Evolutionary conservation across 169 alveolate genomes (phyloP).

Genomic region (Perkinsus olseni): DNA sequence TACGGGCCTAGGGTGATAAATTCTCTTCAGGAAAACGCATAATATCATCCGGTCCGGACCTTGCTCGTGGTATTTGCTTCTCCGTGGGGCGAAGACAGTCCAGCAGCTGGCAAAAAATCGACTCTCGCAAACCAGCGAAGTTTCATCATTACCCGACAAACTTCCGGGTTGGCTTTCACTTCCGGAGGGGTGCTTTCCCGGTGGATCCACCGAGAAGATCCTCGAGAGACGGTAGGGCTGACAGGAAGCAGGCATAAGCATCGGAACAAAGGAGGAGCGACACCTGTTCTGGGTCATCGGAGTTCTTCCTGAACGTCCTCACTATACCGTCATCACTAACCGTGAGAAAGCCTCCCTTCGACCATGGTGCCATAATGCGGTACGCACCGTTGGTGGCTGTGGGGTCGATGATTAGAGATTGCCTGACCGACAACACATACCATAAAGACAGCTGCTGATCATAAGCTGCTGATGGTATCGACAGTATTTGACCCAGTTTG

Average conservation of each 20-base stretch:
- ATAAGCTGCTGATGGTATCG: too few relatives aligned
- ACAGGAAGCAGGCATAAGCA: not conserved
- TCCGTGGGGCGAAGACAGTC: too few relatives aligned
- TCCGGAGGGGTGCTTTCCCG: not conserved
- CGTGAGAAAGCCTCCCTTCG: not conserved
- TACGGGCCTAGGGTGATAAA: not conserved
- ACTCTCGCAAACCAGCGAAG: too few relatives aligned
- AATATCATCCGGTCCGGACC: not conserved
- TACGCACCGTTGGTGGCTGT: not conserved
- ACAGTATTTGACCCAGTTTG: too few relatives aligned
- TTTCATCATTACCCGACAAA: too few relatives aligned
- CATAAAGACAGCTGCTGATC: too few relatives aligned
- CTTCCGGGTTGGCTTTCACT: not conserved
- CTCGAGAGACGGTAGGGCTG: not conserved
- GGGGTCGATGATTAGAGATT: not conserved
- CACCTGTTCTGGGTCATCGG: not conserved
- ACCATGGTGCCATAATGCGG: not conserved
- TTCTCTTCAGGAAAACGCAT: too few relatives aligned
- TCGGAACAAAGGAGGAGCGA: too few relatives aligned
- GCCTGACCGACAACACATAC: not conserved
- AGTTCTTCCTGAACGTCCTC: not conserved
- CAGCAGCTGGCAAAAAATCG: too few relatives aligned
- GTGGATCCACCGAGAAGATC: not conserved
- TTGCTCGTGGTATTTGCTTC: too few relatives aligned
- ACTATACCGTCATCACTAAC: not conserved